A percentile compares a stretch with the other conserved stretches of the same genome.
Conservation (phyloP, 192 early-diverging fungal genomes). For the Gonapodya prolifera region DNA sequence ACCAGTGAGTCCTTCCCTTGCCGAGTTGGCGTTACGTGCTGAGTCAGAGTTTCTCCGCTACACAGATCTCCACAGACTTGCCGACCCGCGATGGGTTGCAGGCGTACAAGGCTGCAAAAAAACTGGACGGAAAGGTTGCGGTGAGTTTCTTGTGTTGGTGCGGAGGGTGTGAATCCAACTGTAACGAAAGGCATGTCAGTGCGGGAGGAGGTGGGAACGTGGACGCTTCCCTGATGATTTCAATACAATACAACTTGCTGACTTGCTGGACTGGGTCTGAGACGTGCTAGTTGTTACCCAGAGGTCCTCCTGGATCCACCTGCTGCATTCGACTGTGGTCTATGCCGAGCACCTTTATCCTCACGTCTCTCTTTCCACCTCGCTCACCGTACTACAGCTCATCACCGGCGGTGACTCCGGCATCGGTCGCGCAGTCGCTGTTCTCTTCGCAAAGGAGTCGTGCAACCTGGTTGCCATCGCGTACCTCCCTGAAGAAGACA, state of each 20-base stretch:
- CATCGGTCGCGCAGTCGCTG: constrained; percentile 37
- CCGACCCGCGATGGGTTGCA: constrained; percentile 23
- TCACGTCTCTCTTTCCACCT: neutral
- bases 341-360: neutral
- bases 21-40: neutral
- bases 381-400: constrained; percentile 8
- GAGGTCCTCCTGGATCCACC: neutral
- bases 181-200: too few species aligned
- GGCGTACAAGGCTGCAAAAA: constrained; percentile 26
- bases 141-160: constrained; percentile 25
- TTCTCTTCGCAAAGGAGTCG: constrained; percentile 34
- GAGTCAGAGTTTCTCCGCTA: neutral
- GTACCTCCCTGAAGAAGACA: constrained; percentile 24
- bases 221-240: neutral
- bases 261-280: too few species aligned
- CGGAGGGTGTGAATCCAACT: constrained; percentile 9
- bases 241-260: neutral
- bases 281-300: too few species aligned
- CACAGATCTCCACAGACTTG: constrained; percentile 17
- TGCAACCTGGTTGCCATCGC: constrained; percentile 27
- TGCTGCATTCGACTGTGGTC: neutral
- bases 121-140: constrained; percentile 30
- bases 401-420: constrained; percentile 24
- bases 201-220: too few species aligned
- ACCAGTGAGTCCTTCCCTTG: neutral